Percentiles rank a stretch among this genome's conserved stretches.
These are phyloP conservation scores for Cryptosporidium baileyi DNA, from an alignment of 169 alveolate genomes.

Conservation along the genomic window DNA sequence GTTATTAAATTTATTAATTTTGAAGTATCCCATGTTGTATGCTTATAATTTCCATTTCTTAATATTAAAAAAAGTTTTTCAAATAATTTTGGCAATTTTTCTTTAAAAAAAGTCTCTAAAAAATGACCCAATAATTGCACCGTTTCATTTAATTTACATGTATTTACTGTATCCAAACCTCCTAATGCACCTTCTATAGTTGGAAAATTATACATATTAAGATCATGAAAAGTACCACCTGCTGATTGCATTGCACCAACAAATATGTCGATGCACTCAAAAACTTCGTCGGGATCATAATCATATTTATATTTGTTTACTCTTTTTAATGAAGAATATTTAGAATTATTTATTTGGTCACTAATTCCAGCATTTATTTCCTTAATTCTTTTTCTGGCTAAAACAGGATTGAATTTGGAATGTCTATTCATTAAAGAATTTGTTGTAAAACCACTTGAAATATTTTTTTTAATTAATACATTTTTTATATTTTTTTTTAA, in stretches of 20 bases:
- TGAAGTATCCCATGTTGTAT: slow-evolving; percentile 47
- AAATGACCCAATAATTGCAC: slow-evolving; percentile 22
- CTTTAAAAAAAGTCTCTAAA: slow-evolving; percentile 31
- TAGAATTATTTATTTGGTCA: slow-evolving; percentile 5
- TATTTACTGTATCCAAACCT: background rate
- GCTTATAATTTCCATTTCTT: slow-evolving; percentile 56
- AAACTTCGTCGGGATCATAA: slow-evolving; percentile 41
- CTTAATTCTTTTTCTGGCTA: slow-evolving; percentile 63
- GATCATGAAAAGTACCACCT: slow-evolving; percentile 10
- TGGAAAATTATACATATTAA: slow-evolving; percentile 36
- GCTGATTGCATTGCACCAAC: slow-evolving; percentile 68
- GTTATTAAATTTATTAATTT: slow-evolving; percentile 49
- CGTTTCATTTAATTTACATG: background rate
- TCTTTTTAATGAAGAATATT: background rate
- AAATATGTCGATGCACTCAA: slow-evolving; percentile 51
- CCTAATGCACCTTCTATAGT: slow-evolving; percentile 22
- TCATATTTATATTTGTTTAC: slow-evolving; percentile 25
- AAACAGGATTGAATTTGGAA: slow-evolving; percentile 50
- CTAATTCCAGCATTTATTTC: slow-evolving; percentile 32
- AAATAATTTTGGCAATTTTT: slow-evolving; percentile 15
- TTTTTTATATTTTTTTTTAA: background rate
- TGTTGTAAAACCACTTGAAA: slow-evolving; percentile 48
- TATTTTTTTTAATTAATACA: background rate
- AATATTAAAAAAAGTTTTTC: slow-evolving; percentile 19
- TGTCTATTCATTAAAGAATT: slow-evolving; percentile 58